Conservation (phyloP, 2,329 filamentous ascomycete genomes). For the Penicillium sumatraense region DNA sequence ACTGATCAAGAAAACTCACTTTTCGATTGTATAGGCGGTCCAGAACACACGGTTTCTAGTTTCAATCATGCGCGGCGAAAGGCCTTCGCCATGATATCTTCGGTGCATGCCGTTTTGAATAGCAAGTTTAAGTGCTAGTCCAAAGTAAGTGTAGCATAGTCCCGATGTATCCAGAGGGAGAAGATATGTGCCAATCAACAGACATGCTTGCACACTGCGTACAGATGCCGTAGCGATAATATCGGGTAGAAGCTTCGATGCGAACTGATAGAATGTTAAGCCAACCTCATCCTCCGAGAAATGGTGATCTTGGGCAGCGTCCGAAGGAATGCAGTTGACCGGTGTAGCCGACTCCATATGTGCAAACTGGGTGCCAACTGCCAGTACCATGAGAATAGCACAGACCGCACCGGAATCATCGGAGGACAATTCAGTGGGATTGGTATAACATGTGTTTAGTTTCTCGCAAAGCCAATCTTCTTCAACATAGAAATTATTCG, state of each 20-base stretch:
- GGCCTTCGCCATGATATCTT: constrained; percentile 52
- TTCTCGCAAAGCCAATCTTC: constrained; percentile 47
- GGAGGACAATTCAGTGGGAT: constrained; percentile 38
- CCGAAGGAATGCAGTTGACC: constrained; percentile 36
- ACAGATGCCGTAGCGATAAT: constrained; percentile 62
- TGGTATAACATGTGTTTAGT: constrained; percentile 43
- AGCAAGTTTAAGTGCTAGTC: constrained; percentile 60
- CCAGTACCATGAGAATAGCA: constrained; percentile 48
- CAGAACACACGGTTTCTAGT: constrained; percentile 62
- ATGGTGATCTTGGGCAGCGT: constrained; percentile 38
- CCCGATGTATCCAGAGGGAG: constrained; percentile 62
- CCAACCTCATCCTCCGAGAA: constrained; percentile 60
- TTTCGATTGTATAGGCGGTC: constrained; percentile 62
- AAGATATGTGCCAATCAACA: constrained; percentile 61
- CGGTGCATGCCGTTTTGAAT: constrained; percentile 67
- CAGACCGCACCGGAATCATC: constrained; percentile 48
- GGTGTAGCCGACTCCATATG: constrained; percentile 46
- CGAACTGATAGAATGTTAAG: constrained; percentile 61
- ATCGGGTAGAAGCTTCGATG: constrained; percentile 59
- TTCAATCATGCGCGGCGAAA: constrained; percentile 56
- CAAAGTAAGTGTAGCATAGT: constrained; percentile 62
- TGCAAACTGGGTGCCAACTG: constrained; percentile 50
- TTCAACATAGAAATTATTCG: constrained; percentile 51
- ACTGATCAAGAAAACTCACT: constrained; percentile 39
- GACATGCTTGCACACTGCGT: constrained; percentile 62